Evolutionary conservation across 2,329 filamentous ascomycete species (phyloP), one percentile per base, ranked within the genome.

Genomic region (Fusarium mangiferae): DNA sequence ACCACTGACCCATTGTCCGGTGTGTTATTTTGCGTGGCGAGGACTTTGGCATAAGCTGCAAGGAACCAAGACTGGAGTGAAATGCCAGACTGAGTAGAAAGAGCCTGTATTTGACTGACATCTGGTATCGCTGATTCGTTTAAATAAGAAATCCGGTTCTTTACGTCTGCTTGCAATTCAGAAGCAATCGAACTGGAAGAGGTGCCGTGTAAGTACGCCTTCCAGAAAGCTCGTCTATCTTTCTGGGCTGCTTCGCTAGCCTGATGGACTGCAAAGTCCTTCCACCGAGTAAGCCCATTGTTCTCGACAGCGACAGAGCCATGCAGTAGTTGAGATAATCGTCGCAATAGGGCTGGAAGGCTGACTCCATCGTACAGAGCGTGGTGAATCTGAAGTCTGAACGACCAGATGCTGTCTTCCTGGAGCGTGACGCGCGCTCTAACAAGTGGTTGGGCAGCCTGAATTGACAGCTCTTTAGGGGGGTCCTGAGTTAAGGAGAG

Each of bases 351-450:
- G 1, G 87, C 79, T 2, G 91, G 89, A 9, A 98, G 84, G 76
- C 93, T 96, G 68, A 97, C 87, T 11, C 92, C 95, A 80, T 98
- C 96, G 78, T 98, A 98, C 0, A 98, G 85, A 0, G 93, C 93
- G 80, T 98, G 95, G 72, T 98, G 95, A 9, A 98, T 91, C 33
- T 85, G 85, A 10, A 94, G 84, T 5, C 87, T 82, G 8, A 90
- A 62, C 1, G 71, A 45, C 75, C 81, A 82, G 7, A 73, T 67
- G 0, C 74, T 70, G 1, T 71, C 44, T 0, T 71, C 62, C 7
- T 73, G 60, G 3, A 73, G 65, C 30, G 36, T 35, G 15, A 69
- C 48, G 7, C 61, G 59, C 15, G 57, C 72, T 6, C 72, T 52
- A 10, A 77, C 56, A 18, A 78, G 36, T 13, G 75, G 75, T 12